Evolutionary conservation across 192 early-diverging fungal species (phyloP), one percentile per base, ranked within the genome.

Genomic region (Backusella parvicylindrica): DNA sequence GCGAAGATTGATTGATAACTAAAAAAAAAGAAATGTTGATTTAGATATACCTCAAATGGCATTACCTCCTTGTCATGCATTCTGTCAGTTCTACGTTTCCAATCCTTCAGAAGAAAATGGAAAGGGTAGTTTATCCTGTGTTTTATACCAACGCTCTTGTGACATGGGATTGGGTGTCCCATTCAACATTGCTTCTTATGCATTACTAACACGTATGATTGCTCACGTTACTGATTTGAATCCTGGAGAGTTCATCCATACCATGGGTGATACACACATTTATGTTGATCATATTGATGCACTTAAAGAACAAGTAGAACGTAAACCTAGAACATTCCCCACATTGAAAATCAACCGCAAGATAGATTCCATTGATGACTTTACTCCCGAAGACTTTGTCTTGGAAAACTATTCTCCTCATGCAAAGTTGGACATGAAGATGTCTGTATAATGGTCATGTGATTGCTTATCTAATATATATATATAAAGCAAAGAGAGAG

Each of bases 161-260:
- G 98, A 99, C 76, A 88, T 99, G 84, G 98, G 98, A 6, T 86
- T 99, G 28, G 98, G 98, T 21, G 96, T 99, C 0, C 98, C 98
- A 1, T 99, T 99, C 81, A 99, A 99, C 78, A 98, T 99, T 83
- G 95, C 98, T 5, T 96, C 94, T 28, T 99, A 99, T 77, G 93
- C 97, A 1, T 75, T 99, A 11, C 85, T 99, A 13, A 97, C 96
- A 12, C 84, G 91, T 60, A 87, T 99, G 83, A 88, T 99, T 71
- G 96, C 97, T 0, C 89, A 96, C 71, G 91, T 97, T 6, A 95
- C 93, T 2, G 94, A 92, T 6, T 78, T 94, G 35, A 82, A 88
- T 41, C 93, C 95, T 6, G 95, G 94, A 2, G 88, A 90, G 75
- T 94, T 99, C 77, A 89, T 97, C 26, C 95, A 98, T 74, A 92